Evolutionary conservation across 345 rosid species (phyloP).

Genomic region (Turnera subulata): DNA sequence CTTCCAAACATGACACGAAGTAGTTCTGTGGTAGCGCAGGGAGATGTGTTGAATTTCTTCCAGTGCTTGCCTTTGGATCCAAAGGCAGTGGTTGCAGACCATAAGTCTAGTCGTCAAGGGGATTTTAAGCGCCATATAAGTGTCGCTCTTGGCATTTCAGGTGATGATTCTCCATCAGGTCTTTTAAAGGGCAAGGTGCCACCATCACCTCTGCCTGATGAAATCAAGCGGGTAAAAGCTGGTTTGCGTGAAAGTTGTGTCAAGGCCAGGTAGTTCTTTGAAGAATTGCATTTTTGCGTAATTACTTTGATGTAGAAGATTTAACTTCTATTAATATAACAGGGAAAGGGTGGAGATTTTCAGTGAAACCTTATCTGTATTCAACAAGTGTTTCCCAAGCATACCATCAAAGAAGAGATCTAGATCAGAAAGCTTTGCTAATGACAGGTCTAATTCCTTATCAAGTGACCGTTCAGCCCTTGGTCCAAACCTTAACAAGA

Average conservation of each 20-base stretch:
- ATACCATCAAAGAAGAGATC: slow-evolving; percentile 84
- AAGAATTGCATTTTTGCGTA: slow-evolving; percentile 15
- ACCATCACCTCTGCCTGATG: slow-evolving; percentile 58
- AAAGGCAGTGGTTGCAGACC: slow-evolving; percentile 66
- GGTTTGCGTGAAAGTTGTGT: slow-evolving; percentile 58
- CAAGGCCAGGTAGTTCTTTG: slow-evolving; percentile 79
- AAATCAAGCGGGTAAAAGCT: slow-evolving; percentile 63
- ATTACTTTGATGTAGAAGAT: slow-evolving; percentile 21
- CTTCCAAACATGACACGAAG: slow-evolving; percentile 61
- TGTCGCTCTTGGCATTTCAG: slow-evolving; percentile 70
- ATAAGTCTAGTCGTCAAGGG: slow-evolving; percentile 68
- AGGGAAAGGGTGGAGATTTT: slow-evolving; percentile 78
- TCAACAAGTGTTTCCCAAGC: slow-evolving; percentile 71
- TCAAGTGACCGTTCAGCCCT: slow-evolving; percentile 56
- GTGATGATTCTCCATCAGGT: slow-evolving; percentile 66
- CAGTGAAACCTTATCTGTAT: slow-evolving; percentile 72
- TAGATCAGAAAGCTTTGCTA: slow-evolving; percentile 60
- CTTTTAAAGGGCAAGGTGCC: slow-evolving; percentile 54
- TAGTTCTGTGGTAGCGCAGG: slow-evolving; percentile 54
- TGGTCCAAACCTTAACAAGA: slow-evolving; percentile 60
- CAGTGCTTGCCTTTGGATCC: slow-evolving; percentile 72
- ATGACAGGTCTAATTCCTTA: slow-evolving; percentile 50
- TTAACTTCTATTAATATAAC: slow-evolving; percentile 34
- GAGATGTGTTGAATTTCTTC: slow-evolving; percentile 67
- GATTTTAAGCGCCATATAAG: slow-evolving; percentile 64